Percentiles rank a stretch among this genome's conserved stretches.
These are phyloP conservation scores for Neoboletus magnificus DNA, from an alignment of 768 basidiomycete species.

Conservation along the genomic window DNA sequence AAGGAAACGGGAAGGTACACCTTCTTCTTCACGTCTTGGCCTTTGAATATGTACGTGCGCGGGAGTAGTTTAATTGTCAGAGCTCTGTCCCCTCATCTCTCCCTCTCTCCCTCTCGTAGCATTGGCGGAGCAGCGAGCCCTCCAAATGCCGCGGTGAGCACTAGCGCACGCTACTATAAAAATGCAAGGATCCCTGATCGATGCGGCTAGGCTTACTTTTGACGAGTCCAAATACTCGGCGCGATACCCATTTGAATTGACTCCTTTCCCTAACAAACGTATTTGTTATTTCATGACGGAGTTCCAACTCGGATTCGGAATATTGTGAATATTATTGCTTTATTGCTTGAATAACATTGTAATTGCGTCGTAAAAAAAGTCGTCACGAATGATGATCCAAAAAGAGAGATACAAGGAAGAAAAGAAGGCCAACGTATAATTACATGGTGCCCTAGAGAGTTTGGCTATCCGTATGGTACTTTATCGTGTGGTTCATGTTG, in stretches of 20 bases:
- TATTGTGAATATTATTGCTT: conserved; percentile 18
- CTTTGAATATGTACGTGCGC: conserved; percentile 58
- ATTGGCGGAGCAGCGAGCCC: conserved; percentile 69
- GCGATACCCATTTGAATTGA: no score
- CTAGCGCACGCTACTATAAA: not conserved
- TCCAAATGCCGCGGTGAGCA: conserved; percentile 66
- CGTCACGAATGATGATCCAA: conserved; percentile 13
- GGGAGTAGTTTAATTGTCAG: not conserved
- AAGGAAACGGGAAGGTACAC: conserved; percentile 59
- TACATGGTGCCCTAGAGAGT: conserved; percentile 21
- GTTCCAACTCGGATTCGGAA: not conserved
- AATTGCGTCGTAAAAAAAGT: conserved; percentile 28
- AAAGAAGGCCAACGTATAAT: conserved; percentile 18
- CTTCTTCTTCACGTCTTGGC: conserved; percentile 78
- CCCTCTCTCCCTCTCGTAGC: conserved; percentile 15
- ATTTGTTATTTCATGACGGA: not conserved
- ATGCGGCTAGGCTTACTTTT: conserved; percentile 27
- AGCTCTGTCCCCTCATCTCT: not conserved
- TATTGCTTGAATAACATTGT: conserved; percentile 18
- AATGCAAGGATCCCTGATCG: not conserved
- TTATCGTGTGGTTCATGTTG: conserved; percentile 18
- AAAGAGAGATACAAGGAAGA: not conserved
- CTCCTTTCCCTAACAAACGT: no score
- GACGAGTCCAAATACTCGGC: not conserved
- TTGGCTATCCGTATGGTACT: conserved; percentile 26